Conservation (phyloP, 75 land plant genomes). For the Pinus albicaulis region DNA sequence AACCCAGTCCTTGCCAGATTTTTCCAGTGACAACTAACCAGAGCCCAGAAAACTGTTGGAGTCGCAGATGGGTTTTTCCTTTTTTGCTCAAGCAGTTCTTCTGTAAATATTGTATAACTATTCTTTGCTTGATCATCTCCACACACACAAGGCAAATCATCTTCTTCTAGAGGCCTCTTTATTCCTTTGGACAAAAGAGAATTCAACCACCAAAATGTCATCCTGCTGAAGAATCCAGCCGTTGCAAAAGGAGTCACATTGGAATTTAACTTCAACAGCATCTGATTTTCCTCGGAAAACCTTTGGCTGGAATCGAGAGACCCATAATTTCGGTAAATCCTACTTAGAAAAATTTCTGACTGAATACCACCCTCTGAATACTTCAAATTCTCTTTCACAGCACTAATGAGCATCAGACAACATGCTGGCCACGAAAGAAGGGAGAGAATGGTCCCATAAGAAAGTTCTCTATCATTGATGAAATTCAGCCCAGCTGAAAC, state of each 20-base stretch:
- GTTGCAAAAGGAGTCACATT: constrained; percentile 38
- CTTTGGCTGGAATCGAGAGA: background rate
- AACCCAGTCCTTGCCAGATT: constrained; percentile 14
- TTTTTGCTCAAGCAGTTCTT: constrained; percentile 21
- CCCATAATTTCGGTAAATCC: background rate
- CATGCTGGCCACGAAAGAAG: background rate
- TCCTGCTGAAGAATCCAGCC: constrained; percentile 31
- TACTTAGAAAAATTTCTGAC: background rate
- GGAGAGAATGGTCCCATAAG: too few species aligned
- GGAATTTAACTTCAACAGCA: background rate
- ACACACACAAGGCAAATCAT: constrained; percentile 30
- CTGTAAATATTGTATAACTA: constrained; percentile 12
- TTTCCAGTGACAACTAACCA: constrained; percentile 19
- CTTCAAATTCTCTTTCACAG: background rate
- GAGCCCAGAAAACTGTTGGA: constrained; percentile 14
- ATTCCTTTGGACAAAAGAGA: constrained; percentile 26
- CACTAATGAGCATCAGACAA: background rate
- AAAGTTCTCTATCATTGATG: too few species aligned
- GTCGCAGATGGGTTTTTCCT: constrained; percentile 14
- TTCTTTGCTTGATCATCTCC: constrained; percentile 19
- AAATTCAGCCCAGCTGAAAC: too few species aligned
- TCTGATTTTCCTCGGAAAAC: background rate
- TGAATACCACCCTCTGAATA: background rate
- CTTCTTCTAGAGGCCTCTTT: constrained; percentile 24
- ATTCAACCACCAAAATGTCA: constrained; percentile 37